Percentiles rank a stretch among this genome's conserved stretches.
Conservation (phyloP, 257 asterid genomes). For the Scutellaria galericulata region DNA sequence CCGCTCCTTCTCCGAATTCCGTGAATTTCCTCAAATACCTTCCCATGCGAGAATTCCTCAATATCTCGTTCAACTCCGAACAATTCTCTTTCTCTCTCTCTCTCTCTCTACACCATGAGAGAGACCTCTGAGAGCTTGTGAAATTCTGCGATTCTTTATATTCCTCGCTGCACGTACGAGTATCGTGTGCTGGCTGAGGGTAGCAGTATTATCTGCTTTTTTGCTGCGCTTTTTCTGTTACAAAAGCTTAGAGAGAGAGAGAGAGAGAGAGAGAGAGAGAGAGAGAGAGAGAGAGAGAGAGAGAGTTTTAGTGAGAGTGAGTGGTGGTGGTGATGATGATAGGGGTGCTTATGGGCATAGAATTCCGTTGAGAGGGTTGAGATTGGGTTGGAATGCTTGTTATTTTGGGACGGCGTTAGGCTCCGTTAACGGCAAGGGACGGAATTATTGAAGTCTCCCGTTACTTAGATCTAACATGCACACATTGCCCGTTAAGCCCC, state of each 20-base stretch:
- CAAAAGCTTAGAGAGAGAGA: constrained; percentile 25
- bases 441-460: constrained; percentile 31
- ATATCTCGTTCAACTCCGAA: background rate
- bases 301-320: constrained; percentile 23
- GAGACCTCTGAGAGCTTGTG: background rate
- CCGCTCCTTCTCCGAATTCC: constrained; percentile 35
- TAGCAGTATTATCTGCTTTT: constrained; percentile 43
- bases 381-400: constrained; percentile 29
- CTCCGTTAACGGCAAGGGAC: constrained; percentile 41
- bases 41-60: constrained; percentile 23
- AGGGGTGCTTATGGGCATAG: constrained; percentile 47
- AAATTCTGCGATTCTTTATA: constrained; percentile 27
- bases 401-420: constrained; percentile 27
- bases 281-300: constrained; percentile 14
- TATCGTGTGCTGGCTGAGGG: constrained; percentile 39
- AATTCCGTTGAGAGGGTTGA: constrained; percentile 43
- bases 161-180: constrained; percentile 38
- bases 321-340: constrained; percentile 44
- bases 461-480: constrained; percentile 47
- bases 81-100: too few relatives aligned
- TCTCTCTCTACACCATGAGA: constrained; percentile 16
- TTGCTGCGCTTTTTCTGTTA: constrained; percentile 43
- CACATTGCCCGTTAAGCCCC: constrained; percentile 3
- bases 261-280: background rate
- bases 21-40: constrained; percentile 37